Conservation (phyloP, 768 basidiomycete species). For the Omphalotus guepiniiformis region DNA sequence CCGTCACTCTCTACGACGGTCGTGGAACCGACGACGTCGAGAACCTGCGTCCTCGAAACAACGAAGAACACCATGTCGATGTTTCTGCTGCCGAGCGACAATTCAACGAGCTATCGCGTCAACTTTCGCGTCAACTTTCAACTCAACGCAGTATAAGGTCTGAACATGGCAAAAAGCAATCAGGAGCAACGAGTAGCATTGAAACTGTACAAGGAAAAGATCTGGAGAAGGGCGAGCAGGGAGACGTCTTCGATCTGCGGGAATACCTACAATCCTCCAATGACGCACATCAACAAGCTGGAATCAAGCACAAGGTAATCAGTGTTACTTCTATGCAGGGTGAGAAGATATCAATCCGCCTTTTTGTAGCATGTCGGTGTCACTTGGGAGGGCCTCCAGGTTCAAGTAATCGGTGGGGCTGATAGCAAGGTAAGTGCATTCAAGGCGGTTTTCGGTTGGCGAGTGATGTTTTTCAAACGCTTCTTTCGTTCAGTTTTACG, state of each 20-base stretch:
- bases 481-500: conserved; percentile 39
- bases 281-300: conserved; percentile 59
- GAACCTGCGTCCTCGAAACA: conserved; percentile 5
- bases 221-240: conserved; percentile 33
- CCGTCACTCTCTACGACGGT: conserved; percentile 25
- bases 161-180: conserved; percentile 19
- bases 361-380: conserved; percentile 57
- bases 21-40: conserved; percentile 8
- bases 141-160: neutral
- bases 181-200: conserved; percentile 17
- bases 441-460: neutral
- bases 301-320: conserved; percentile 59
- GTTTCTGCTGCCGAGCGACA: conserved; percentile 46
- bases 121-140: conserved; percentile 24
- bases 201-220: conserved; percentile 40
- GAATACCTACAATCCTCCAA: conserved; percentile 67
- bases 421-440: conserved; percentile 46
- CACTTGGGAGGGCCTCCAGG: conserved; percentile 67
- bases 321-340: neutral
- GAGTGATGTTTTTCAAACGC: neutral
- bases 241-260: conserved; percentile 52
- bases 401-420: conserved; percentile 52
- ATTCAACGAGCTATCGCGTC: conserved; percentile 53
- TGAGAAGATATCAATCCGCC: neutral
- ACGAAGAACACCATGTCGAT: conserved; percentile 36